Evolutionary conservation across 306 rosid species (phyloP), one percentile per base, ranked within the genome.

Genomic region (Lathyrus oleraceus): DNA sequence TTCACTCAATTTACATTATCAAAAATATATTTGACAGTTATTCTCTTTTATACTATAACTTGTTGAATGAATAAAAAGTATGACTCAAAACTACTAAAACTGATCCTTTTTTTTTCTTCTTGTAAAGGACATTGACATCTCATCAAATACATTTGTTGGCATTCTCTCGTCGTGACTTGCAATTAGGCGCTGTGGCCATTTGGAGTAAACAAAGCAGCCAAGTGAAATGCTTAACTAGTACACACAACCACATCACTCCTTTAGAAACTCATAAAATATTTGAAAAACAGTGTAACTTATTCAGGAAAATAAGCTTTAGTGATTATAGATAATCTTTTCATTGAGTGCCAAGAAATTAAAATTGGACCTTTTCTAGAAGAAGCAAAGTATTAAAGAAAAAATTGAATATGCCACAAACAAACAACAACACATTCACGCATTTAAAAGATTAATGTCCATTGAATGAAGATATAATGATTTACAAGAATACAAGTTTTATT

Each of bases 111-210:
- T 71, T 38, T 44, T 49, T 63, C n/a, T 69, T 28, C 66, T 56
- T 69, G 47, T 40, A 65, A 64, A 32, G 74, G 74, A 66, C 52
- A 35, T 30, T 38, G 53, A 67, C 71, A 80, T 76, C 70, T 40
- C 70, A 67, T 66, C 84, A 64, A 49, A 75, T 53, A 15, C 49
- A 75, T 71, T 35, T 53, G 59, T 66, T 48, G 71, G 69, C 36
- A 23, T 36, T 66, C 73, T n/a, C 69, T 75, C 20, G 62, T 76
- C 56, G 74, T 68, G 79, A 40, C 25, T 67, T 48, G 60, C 53
- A 76, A 68, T 68, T 68, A 59, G 59, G 76, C 44, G 27, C 57
- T 5, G 48, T 36, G 58, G 51, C 12, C 71, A 62, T 68, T 70
- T 52, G 61, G 67, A 53, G 67, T 53, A 70, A 69, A 60, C 48